Conservation (phyloP, 108 stramenopile species). For the Hondaea fermentalgiana region DNA sequence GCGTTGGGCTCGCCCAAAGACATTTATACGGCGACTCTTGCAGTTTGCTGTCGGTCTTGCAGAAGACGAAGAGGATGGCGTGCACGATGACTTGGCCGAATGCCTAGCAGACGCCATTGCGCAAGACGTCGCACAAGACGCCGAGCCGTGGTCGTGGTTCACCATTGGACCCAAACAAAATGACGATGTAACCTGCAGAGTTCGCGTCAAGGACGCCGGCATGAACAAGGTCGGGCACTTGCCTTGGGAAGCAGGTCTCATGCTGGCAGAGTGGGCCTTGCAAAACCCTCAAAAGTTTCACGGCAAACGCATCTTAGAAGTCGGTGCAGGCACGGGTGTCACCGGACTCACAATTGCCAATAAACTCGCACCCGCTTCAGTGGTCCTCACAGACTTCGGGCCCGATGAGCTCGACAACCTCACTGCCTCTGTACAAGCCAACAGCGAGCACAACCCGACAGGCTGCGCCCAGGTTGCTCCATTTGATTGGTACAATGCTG, state of each 20-base stretch:
- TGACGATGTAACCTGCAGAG: not conserved
- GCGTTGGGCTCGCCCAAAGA: not conserved
- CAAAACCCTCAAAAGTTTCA: not conserved
- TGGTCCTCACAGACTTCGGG: not conserved
- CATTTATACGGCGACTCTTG: not conserved
- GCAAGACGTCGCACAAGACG: not conserved
- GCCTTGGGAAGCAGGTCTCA: not conserved
- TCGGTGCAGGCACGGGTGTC: conserved; percentile 20
- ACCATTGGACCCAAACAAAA: not conserved
- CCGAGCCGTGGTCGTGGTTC: not conserved
- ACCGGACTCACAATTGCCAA: not conserved
- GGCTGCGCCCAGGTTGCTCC: not conserved
- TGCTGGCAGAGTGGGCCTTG: not conserved
- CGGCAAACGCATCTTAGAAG: not conserved
- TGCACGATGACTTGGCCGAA: not conserved
- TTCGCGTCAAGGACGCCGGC: not conserved
- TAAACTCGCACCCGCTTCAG: not conserved
- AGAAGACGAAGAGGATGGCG: not conserved
- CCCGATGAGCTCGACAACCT: not conserved
- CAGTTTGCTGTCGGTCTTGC: not conserved
- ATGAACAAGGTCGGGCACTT: not conserved
- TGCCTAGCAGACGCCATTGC: not conserved
- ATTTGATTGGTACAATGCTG: not conserved
- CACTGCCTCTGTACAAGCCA: not conserved
- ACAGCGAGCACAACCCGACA: not conserved